Evolutionary conservation across 192 early-diverging fungal genomes (phyloP).

Genomic region (Obelidium mucronatum): DNA sequence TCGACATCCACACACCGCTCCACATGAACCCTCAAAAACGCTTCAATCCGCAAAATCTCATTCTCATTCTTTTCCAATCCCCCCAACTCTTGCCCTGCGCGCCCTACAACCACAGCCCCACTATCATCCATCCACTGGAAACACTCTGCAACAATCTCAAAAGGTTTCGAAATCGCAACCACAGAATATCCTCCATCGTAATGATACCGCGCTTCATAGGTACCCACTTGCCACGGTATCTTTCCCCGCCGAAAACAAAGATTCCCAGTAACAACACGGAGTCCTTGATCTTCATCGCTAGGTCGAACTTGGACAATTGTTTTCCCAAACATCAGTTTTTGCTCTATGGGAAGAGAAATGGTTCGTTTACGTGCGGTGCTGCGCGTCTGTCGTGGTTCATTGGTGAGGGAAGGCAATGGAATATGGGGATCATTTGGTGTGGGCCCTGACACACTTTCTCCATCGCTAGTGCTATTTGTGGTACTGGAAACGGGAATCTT

Average conservation of each 20-base stretch:
- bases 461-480: too few relatives aligned
- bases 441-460: not conserved
- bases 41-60: constrained; percentile 26
- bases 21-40: constrained; percentile 27
- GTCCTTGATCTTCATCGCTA: constrained; percentile 28
- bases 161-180: constrained; percentile 75
- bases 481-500: not conserved
- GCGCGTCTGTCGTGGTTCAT: constrained; percentile 39
- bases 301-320: constrained; percentile 31
- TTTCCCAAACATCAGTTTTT: constrained; percentile 35
- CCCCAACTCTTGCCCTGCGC: not conserved
- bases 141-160: constrained; percentile 71
- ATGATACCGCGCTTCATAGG: constrained; percentile 92
- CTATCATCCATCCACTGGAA: constrained; percentile 36
- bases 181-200: constrained; percentile 87
- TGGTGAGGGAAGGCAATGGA: constrained; percentile 16
- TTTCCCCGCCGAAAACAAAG: constrained; percentile 71
- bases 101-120: not conserved
- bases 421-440: too few relatives aligned
- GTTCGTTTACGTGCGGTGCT: constrained; percentile 4
- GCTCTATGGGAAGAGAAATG: not conserved
- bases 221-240: constrained; percentile 86
- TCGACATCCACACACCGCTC: constrained; percentile 46
- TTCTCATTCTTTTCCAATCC: not conserved
- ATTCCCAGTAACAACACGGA: constrained; percentile 52